phyloP scores from a whole-genome alignment of 441 rosid species.

The Adansonia gregorii region DNA sequence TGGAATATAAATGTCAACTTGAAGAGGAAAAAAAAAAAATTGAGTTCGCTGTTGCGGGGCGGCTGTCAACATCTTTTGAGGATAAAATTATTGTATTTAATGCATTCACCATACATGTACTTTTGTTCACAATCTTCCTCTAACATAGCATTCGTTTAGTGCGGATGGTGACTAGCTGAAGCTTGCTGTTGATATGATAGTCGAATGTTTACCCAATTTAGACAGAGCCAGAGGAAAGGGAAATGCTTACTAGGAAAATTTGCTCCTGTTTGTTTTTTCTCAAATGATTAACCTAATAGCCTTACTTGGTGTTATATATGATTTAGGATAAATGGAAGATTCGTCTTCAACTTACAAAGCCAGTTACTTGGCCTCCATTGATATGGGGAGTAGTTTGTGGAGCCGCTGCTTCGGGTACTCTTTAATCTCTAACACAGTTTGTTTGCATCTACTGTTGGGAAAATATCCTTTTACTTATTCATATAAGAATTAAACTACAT shows the following conservation, averaged over 20 bases:
- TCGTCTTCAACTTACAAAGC: slow-evolving; percentile 96
- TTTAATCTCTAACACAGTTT: not conserved
- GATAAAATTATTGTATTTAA: not conserved
- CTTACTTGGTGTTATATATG: slow-evolving; percentile 12
- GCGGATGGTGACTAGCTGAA: no score
- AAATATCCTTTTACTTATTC: slow-evolving; percentile 7
- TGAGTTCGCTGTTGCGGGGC: not conserved
- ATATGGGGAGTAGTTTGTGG: slow-evolving; percentile 98
- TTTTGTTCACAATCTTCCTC: not conserved
- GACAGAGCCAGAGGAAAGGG: slow-evolving; percentile 8
- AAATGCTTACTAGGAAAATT: not conserved
- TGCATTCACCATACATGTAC: not conserved
- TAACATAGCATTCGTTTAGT: not conserved
- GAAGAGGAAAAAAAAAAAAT: not conserved
- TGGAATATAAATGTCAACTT: not conserved
- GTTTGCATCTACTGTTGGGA: slow-evolving; percentile 3
- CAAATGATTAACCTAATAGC: not conserved
- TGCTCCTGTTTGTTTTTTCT: not conserved
- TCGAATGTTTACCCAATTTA: not conserved
- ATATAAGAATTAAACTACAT: not conserved
- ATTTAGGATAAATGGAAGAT: slow-evolving; percentile 96
- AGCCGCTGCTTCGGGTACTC: slow-evolving; percentile 98
- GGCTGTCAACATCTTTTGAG: not conserved
- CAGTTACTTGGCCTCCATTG: slow-evolving; percentile 98
- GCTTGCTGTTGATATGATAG: no score